phyloP scores from a whole-genome alignment of 208 protist genomes.

The Trypanosoma vivax region DNA sequence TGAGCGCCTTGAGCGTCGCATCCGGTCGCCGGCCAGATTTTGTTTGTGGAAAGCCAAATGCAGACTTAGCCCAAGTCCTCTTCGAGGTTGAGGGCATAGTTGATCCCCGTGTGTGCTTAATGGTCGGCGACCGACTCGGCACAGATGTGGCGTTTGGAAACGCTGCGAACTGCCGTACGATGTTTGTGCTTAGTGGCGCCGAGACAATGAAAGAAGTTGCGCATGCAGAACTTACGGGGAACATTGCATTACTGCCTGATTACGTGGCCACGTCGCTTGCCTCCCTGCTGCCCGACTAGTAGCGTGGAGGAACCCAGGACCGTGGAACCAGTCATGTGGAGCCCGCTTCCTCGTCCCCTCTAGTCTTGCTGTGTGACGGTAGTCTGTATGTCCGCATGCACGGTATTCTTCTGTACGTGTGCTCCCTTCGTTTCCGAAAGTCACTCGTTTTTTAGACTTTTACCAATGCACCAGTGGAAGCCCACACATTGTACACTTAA shows the following conservation, averaged over 20 bases:
- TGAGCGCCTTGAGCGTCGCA: constrained; percentile 27
- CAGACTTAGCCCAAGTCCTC: constrained; percentile 49
- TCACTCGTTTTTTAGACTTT: not conserved
- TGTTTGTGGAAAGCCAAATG: constrained; percentile 64
- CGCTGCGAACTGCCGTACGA: constrained; percentile 36
- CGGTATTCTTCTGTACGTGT: not conserved
- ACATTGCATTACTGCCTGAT: constrained; percentile 30
- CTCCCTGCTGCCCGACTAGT: constrained; percentile 23
- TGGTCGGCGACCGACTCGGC: constrained; percentile 72
- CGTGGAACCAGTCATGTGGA: too few relatives aligned
- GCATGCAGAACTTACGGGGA: constrained; percentile 21
- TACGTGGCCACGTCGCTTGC: constrained; percentile 63
- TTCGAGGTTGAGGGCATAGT: constrained; percentile 45
- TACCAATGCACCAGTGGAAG: constrained; percentile 26
- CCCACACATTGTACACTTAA: constrained; percentile 45
- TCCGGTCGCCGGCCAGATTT: constrained; percentile 29
- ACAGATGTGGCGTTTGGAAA: constrained; percentile 79
- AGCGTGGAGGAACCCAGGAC: not conserved
- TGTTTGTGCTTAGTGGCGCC: constrained; percentile 64
- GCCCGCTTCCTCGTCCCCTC: not conserved
- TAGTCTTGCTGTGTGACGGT: not conserved
- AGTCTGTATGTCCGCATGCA: too few relatives aligned
- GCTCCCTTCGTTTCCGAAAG: not conserved
- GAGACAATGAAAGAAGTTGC: constrained; percentile 38
- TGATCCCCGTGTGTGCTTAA: constrained; percentile 45